A percentile compares a stretch with the other conserved stretches of the same genome.
phyloP scores from a whole-genome alignment of 306 rosid species.

The Delonix regia region DNA sequence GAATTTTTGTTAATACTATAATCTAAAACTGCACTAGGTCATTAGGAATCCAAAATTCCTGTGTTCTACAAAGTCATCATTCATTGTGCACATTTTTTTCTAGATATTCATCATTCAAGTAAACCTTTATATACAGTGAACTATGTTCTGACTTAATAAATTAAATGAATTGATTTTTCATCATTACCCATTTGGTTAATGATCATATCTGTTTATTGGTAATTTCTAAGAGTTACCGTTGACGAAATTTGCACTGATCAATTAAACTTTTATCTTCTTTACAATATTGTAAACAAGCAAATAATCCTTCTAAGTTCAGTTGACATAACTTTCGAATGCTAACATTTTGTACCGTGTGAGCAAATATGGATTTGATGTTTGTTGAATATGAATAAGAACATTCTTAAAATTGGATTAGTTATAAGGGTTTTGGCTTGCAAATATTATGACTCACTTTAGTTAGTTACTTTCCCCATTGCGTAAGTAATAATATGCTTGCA shows the following conservation, averaged over 20 bases:
- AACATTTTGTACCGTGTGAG: neutral
- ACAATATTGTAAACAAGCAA: neutral
- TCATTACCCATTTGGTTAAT: no score
- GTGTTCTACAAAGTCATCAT: neutral
- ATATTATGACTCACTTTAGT: neutral
- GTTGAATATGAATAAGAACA: neutral
- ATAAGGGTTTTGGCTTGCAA: neutral
- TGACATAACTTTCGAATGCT: neutral
- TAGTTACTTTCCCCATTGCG: neutral
- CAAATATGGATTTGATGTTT: neutral
- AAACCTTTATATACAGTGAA: no score
- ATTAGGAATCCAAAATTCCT: neutral
- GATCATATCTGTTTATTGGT: neutral
- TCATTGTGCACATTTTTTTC: neutral
- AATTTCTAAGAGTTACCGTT: neutral
- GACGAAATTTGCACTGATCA: neutral
- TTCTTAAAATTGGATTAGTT: neutral
- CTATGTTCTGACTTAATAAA: neutral
- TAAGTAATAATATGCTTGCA: neutral
- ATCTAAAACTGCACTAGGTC: neutral
- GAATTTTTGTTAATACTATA: neutral
- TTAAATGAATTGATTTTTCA: no score
- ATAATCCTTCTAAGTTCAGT: neutral
- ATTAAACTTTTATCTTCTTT: neutral
- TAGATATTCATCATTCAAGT: neutral